A percentile compares a stretch with the other conserved stretches of the same genome.
phyloP scores from a whole-genome alignment of 2,329 filamentous ascomycete genomes.

The Zymoseptoria tritici region DNA sequence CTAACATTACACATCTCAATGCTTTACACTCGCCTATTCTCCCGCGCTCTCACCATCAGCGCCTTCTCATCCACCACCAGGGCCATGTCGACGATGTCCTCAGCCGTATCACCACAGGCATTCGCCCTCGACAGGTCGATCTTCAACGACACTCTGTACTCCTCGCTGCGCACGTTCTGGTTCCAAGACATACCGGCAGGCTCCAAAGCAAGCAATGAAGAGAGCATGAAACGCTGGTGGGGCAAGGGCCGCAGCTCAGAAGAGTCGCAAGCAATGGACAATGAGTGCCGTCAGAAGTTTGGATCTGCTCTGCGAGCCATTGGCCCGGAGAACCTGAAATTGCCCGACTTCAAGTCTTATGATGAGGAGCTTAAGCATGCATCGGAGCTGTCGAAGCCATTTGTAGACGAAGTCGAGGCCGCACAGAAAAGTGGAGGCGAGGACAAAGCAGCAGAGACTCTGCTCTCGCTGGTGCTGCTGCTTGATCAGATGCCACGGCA shows the following conservation, averaged over 20 bases:
- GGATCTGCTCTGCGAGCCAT: constrained; percentile 32
- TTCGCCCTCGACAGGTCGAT: constrained; percentile 32
- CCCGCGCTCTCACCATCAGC: background rate
- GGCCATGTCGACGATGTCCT: background rate
- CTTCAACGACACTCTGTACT: constrained; percentile 36
- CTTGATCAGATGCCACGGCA: constrained; percentile 60
- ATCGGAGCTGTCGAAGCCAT: constrained; percentile 28
- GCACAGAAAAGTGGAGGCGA: constrained; percentile 21
- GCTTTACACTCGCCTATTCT: background rate
- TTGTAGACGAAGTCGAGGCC: constrained; percentile 29
- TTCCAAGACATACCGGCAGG: constrained; percentile 29
- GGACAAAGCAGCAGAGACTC: constrained; percentile 27
- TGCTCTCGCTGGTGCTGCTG: constrained; percentile 48
- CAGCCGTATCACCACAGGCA: constrained; percentile 3
- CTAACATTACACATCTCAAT: too few relatives aligned
- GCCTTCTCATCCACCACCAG: background rate
- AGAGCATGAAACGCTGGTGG: constrained; percentile 34
- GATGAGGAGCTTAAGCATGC: constrained; percentile 20
- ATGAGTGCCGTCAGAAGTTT: constrained; percentile 29
- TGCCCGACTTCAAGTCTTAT: constrained; percentile 23
- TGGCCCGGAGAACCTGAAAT: constrained; percentile 27
- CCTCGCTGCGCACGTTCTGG: constrained; percentile 32
- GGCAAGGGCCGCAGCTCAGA: constrained; percentile 23
- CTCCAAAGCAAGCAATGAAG: constrained; percentile 21
- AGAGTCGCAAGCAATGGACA: constrained; percentile 33